These are phyloP conservation scores for Torrubiellomyces zombiae DNA, from an alignment of 2,329 filamentous ascomycete genomes.

Conservation along the genomic window DNA sequence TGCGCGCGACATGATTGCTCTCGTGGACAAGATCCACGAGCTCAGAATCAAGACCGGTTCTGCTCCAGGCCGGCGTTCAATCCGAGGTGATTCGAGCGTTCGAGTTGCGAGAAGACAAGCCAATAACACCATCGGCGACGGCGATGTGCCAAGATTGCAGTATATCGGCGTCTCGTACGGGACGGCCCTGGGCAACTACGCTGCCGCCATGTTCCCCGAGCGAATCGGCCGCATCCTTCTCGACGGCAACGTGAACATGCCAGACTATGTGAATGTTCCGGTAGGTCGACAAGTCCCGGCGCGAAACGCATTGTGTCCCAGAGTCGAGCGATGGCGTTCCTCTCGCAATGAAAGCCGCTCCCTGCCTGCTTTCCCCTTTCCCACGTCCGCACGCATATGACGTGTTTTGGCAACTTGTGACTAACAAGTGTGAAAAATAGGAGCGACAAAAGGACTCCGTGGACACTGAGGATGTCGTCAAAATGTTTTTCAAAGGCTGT, in stretches of 20 bases:
- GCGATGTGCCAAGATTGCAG: slow-evolving; percentile 14
- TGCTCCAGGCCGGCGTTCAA: background rate
- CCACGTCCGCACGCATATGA: too few species aligned
- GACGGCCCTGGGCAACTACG: slow-evolving; percentile 17
- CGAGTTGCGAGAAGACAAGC: slow-evolving; percentile 1
- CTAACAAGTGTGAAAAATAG: slow-evolving; percentile 6
- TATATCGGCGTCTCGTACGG: slow-evolving; percentile 35
- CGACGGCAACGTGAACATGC: slow-evolving; percentile 19
- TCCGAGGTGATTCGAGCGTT: slow-evolving; percentile 5
- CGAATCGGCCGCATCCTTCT: slow-evolving; percentile 24
- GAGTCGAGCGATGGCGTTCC: background rate
- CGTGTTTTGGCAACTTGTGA: background rate
- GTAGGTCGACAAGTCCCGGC: slow-evolving; percentile 8
- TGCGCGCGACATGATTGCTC: slow-evolving; percentile 26
- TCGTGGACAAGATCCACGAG: slow-evolving; percentile 23
- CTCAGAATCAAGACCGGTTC: slow-evolving; percentile 9
- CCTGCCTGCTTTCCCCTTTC: background rate
- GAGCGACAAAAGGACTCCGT: slow-evolving; percentile 19
- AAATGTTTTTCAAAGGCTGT: slow-evolving; percentile 19
- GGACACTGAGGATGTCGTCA: slow-evolving; percentile 19
- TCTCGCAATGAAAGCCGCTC: background rate
- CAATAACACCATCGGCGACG: background rate
- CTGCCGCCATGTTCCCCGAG: slow-evolving; percentile 18
- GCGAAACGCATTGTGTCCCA: background rate
- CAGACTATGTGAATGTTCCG: slow-evolving; percentile 17